Base-by-base conservation (phyloP, 2,329 filamentous ascomycete species). In the Fusarium redolens region DNA sequence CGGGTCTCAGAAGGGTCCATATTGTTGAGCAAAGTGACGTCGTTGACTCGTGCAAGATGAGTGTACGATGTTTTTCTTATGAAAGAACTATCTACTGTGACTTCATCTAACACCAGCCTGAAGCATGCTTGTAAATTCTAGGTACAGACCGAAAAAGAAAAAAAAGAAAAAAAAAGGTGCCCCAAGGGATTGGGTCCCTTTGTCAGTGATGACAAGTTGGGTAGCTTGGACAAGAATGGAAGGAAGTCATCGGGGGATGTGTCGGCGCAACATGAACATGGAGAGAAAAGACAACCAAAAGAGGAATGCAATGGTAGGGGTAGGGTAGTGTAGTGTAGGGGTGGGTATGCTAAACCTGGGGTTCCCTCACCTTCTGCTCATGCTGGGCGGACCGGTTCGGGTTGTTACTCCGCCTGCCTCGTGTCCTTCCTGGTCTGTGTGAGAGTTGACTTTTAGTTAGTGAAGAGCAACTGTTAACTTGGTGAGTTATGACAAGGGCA, bases 401-500 rank as follows among this genome's bases (percentile, higher is more conserved):
- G 71, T 58, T 67, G 71, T 47, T 61, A 58, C 71, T 72, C 72
- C 72, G 72, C 69, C 69, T 69, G 65, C 54, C 66, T 74, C 59
- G 63, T 73, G 55, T 69, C 50, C 65, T 71, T 65, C 60, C 40
- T 64, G 67, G 61, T 58, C 45, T 58, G 35, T 70, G 69, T 61
- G 69, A 61, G 31, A 25, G 8, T 35, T 35, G 30, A 51, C 47
- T 35, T 41, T 37, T 47, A n/a, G 31, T 25, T 25, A 35, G 17
- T 12, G 15, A 17, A 37, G 35, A 8, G 35, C 25, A 25, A 25
- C 25, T 25, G 25, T 25, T 25, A 5, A 25, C 25, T 25, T 33
- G 25, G 47, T 51, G 50, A 52, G 18, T 28, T 54, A 11, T 28
- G 48, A 51, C 61, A 61, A 22, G 48, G 57, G 41, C 54, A 57